Base-by-base conservation (phyloP, 2,329 filamentous ascomycete genomes). In the Aspergillus chevalieri region DNA sequence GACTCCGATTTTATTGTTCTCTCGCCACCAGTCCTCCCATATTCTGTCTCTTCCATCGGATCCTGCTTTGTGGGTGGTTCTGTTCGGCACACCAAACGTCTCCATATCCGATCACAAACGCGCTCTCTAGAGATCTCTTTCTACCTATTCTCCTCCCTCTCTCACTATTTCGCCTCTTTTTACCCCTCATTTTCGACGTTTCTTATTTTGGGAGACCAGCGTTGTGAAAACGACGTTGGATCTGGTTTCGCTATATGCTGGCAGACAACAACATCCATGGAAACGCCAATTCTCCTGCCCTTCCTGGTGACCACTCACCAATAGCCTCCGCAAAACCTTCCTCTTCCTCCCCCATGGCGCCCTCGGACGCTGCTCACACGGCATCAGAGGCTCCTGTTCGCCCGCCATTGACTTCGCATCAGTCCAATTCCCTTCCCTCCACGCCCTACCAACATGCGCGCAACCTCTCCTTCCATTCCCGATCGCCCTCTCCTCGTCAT, bases 341-440 rank as follows among this genome's bases (percentile, higher is more conserved):
- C 62, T 30, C 26, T 53, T 64, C 65, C 34, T n/a, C n/a, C 34
- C 69, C 61, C 52, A 73, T 73, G 71, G 62, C 68, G 41, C 54
- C 65, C 53, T 61, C 65, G 54, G 57, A 60, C 56, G 62, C 68
- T 52, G 15, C 38, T 41, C 38, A 12, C 5, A 60, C 64, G 56
- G 62, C 65, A 44, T 49, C 69, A 47, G 63, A 68, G 56, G 57
- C 64, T 48, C 57, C 64, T 59, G 57, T 73, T 65, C 72, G 78
- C 57, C 73, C 77, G 51, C 71, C 78, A 54, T 70, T 81, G 56
- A 71, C 72, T 51, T 79, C 77, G 43, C 82, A 83, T 47, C 82
- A 94, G 65, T 94, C 92, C 21, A 95, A 80, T 66, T 97, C 92
- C 7, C 88, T 96, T 44, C 92, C 92, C 1, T 94, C 92, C 1